Percentiles rank a stretch among this genome's conserved stretches.
phyloP scores from a whole-genome alignment of 23 red algal genomes.

The Pyropia haitanensis region DNA sequence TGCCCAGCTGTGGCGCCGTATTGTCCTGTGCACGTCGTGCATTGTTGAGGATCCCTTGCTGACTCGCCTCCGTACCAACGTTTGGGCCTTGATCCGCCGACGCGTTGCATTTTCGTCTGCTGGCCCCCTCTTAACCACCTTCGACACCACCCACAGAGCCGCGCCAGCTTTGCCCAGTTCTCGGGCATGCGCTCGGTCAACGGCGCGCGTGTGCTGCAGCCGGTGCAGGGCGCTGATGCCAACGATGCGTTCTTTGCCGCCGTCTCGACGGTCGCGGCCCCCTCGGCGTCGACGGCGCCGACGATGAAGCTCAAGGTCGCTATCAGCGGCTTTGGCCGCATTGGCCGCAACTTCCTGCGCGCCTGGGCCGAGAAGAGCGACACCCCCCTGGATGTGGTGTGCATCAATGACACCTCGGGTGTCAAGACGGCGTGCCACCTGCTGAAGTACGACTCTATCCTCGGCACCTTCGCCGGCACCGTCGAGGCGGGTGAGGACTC shows the following conservation, averaged over 20 bases:
- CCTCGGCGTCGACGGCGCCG: constrained; percentile 1
- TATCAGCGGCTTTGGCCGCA: constrained; percentile 96
- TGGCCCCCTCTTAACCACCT: too few species aligned
- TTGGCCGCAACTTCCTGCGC: constrained; percentile 90
- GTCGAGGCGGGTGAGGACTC: constrained; percentile 65
- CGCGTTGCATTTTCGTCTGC: too few species aligned
- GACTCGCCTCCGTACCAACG: too few species aligned
- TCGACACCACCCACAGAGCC: constrained; percentile 12
- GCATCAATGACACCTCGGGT: constrained; percentile 94
- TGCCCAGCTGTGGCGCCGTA: too few species aligned
- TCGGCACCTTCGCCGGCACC: constrained; percentile 69
- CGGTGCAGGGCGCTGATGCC: constrained; percentile 44
- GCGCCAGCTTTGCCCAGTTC: constrained; percentile 56
- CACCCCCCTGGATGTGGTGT: constrained; percentile 77
- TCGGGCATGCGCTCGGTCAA: constrained; percentile 50
- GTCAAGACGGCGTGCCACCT: constrained; percentile 93
- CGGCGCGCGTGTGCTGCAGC: constrained; percentile 23
- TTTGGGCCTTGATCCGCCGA: too few species aligned
- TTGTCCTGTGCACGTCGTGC: too few species aligned
- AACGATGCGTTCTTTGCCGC: constrained; percentile 53
- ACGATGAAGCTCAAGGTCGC: constrained; percentile 84
- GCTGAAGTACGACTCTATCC: constrained; percentile 97
- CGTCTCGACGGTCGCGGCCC: constrained; percentile 11
- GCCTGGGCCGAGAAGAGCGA: constrained; percentile 63
- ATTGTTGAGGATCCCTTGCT: too few species aligned